Percentiles rank a stretch among this genome's conserved stretches.
Conservation (phyloP, 495 filamentous ascomycete genomes). For the Podospora pseudopauciseta region DNA sequence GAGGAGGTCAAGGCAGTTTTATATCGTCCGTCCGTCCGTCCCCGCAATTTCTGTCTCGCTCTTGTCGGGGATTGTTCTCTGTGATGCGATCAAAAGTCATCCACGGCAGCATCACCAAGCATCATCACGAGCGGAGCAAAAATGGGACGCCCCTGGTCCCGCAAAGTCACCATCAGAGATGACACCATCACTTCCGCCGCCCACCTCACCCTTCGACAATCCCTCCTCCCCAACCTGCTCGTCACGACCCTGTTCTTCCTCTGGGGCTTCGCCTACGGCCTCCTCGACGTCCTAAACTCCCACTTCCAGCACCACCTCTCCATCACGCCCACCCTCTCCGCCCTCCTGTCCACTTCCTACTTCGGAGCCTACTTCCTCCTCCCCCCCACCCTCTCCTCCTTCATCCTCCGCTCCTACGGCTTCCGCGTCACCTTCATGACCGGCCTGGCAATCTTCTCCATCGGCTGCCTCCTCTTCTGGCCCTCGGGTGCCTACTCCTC, state of each 20-base stretch:
- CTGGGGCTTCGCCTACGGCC: slow-evolving; percentile 82
- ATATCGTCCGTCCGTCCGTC: too few relatives aligned
- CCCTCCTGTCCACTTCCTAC: slow-evolving; percentile 38
- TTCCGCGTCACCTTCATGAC: slow-evolving; percentile 59
- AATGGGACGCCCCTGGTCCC: slow-evolving; percentile 3
- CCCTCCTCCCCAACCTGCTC: slow-evolving; percentile 47
- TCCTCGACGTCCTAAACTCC: slow-evolving; percentile 52
- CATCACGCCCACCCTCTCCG: slow-evolving; percentile 33
- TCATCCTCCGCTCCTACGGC: slow-evolving; percentile 58
- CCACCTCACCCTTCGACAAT: slow-evolving; percentile 53
- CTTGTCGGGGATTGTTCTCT: too few relatives aligned
- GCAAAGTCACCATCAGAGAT: slow-evolving; percentile 32
- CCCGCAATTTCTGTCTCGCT: too few relatives aligned
- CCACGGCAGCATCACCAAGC: too few relatives aligned
- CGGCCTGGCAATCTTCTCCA: slow-evolving; percentile 51
- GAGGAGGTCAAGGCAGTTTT: neutral
- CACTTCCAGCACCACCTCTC: slow-evolving; percentile 40
- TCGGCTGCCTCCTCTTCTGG: slow-evolving; percentile 62
- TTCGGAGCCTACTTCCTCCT: slow-evolving; percentile 54
- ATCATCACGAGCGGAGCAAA: neutral
- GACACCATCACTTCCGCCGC: slow-evolving; percentile 47
- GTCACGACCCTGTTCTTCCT: slow-evolving; percentile 68
- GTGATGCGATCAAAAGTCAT: too few relatives aligned
- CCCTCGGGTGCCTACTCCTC: slow-evolving; percentile 53
- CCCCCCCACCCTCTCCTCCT: slow-evolving; percentile 53